Evolutionary conservation across 768 basidiomycete species (phyloP).

Genomic region (Boletus patriciae): DNA sequence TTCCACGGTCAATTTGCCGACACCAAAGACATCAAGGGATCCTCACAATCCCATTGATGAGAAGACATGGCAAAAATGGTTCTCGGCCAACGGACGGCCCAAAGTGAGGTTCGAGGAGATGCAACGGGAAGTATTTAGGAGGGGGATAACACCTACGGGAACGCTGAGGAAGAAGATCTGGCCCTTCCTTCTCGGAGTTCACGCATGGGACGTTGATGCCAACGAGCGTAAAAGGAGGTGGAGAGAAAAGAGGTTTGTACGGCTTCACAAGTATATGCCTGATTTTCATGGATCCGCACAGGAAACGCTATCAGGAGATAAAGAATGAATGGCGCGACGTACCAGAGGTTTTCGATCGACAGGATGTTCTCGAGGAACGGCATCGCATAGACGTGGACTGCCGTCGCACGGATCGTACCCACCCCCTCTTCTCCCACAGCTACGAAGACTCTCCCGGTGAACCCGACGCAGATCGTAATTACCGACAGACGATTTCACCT

Average conservation of each 20-base stretch:
- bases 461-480: conserved; percentile 53
- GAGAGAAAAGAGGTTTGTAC: conserved; percentile 59
- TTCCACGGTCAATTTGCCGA: conserved; percentile 74
- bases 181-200: conserved; percentile 87
- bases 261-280: background rate
- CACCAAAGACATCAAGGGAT: conserved; percentile 80
- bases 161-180: conserved; percentile 72
- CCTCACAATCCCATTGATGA: conserved; percentile 76
- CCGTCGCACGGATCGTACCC: conserved; percentile 91
- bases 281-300: conserved; percentile 31
- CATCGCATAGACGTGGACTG: conserved; percentile 97
- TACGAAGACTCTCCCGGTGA: conserved; percentile 37
- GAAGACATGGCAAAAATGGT: conserved; percentile 76
- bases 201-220: conserved; percentile 72
- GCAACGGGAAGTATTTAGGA: conserved; percentile 72
- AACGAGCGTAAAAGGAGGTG: conserved; percentile 60
- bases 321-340: conserved; percentile 84
- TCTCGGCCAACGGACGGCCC: conserved; percentile 67
- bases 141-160: conserved; percentile 60
- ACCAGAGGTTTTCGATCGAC: conserved; percentile 76
- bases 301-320: conserved; percentile 65
- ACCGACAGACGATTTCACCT: conserved; percentile 69
- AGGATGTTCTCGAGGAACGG: conserved; percentile 84
- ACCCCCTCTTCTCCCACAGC: conserved; percentile 75
- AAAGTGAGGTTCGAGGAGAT: conserved; percentile 66